Conservation (phyloP, 352 stramenopile species). For the Blastocystis sp. region DNA sequence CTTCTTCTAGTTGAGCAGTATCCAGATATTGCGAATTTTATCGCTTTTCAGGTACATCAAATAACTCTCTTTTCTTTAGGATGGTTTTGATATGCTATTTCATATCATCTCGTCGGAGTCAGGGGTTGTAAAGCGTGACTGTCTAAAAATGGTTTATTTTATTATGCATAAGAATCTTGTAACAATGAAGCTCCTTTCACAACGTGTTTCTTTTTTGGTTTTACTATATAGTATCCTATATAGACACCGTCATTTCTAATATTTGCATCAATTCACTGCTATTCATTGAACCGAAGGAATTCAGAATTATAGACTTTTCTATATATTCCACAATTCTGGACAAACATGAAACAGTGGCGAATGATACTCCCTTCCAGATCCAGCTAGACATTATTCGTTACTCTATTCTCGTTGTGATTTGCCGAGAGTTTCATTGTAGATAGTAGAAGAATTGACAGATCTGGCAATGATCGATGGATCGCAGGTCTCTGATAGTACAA, state of each 20-base stretch:
- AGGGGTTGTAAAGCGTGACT: not conserved
- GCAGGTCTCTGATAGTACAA: not conserved
- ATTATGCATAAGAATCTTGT: constrained; percentile 45
- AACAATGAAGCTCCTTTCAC: constrained; percentile 36
- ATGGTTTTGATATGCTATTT: constrained; percentile 55
- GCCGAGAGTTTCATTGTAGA: not conserved
- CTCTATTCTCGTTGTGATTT: constrained; percentile 6
- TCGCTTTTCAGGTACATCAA: constrained; percentile 21
- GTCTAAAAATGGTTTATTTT: constrained; percentile 24
- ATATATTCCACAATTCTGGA: constrained; percentile 16
- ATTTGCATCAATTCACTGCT: not conserved
- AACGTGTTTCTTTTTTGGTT: not conserved
- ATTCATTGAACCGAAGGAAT: not conserved
- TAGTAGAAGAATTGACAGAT: constrained; percentile 39
- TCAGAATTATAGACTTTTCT: constrained; percentile 16
- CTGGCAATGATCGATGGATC: not conserved
- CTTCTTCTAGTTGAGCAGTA: constrained; percentile 33
- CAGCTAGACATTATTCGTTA: not conserved
- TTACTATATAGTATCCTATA: not conserved
- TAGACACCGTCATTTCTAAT: not conserved
- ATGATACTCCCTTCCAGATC: not conserved
- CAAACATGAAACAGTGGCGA: not conserved
- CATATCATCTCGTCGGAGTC: not conserved
- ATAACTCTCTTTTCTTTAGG: not conserved
- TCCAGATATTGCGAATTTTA: constrained; percentile 49